Evolutionary conservation across 2,329 filamentous ascomycete genomes (phyloP), one percentile per base, ranked within the genome.

Genomic region (Fonsecaea pugnacius): DNA sequence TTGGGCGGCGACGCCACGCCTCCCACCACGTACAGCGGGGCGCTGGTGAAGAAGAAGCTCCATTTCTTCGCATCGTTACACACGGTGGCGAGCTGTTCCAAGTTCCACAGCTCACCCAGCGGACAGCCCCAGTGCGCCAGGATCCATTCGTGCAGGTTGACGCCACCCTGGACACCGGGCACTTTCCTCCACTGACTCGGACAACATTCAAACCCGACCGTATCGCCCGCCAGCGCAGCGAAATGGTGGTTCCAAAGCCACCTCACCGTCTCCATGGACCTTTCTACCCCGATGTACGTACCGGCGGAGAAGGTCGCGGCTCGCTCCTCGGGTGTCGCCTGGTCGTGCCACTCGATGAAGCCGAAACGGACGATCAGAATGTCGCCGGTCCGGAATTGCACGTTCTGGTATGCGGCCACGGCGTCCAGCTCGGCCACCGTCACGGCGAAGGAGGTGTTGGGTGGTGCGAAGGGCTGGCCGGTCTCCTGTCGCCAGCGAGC

Each of bases 41-140:
- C 36, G 8, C 78, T 81, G 1, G 77, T 76, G 12, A 84, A 71
- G 60, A 84, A 83, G 62, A 84, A 84, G 0, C 69, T 71, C 73
- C 73, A 78, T n/a, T 77, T 16, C n/a, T 71, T 4, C 68, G 66
- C 16, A 46, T 67, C 70, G 62, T 4, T 3, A 69, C 78, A 80
- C 57, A 75, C 69, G 58, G 70, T 64, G 10, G 73, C 68, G 51
- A 80, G 68, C 33, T 65, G 69, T 67, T 81, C 78, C 9, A 80
- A 68, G 69, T 80, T 75, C 57, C 69, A 70, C 12, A 68, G 36
- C 55, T 71, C 68, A 4, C 70, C 70, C 36, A 71, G 66, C 30
- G 70, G 70, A 58, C 67, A 63, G 0, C 70, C 70, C 69, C 67
- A 70, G 7, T 69, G 69, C 16, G 62, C 64, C 27, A 71, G 60